Evolutionary conservation across 2,329 filamentous ascomycete species (phyloP).

Genomic region (Arthrobotrys conoides): DNA sequence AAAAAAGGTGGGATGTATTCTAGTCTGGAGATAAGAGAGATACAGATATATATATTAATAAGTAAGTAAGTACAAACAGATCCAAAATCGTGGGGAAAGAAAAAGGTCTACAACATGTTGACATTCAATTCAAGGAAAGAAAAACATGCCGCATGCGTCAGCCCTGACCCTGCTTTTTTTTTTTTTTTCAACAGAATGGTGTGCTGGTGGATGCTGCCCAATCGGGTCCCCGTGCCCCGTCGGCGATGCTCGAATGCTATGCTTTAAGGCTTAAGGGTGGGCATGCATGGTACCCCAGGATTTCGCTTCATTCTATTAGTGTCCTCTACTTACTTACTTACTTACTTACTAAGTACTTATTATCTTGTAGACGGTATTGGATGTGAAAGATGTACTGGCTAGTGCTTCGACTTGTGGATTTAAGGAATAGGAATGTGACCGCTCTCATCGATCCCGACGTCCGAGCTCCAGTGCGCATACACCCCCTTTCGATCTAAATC

Average conservation of each 20-base stretch:
- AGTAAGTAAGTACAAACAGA: constrained; percentile 8
- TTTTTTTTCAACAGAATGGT: too few species aligned
- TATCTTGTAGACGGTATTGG: background rate
- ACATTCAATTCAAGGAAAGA: background rate
- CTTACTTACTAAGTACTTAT: too few species aligned
- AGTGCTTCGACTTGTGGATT: background rate
- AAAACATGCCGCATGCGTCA: constrained; percentile 55
- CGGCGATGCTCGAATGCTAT: constrained; percentile 38
- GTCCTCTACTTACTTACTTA: background rate
- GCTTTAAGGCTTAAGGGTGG: background rate
- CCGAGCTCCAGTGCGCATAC: constrained; percentile 12
- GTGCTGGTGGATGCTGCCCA: background rate
- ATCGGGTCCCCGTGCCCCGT: constrained; percentile 48
- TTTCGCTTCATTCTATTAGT: constrained; percentile 21
- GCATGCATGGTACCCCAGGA: constrained; percentile 23
- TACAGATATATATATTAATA: constrained; percentile 14
- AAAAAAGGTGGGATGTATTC: constrained; percentile 1
- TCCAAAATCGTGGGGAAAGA: constrained; percentile 49
- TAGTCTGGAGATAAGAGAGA: constrained; percentile 28
- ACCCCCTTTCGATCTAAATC: too few species aligned
- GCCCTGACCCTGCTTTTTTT: constrained; percentile 19
- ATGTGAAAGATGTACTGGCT: background rate
- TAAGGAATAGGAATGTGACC: constrained; percentile 32
- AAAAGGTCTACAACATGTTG: too few species aligned
- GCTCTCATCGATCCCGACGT: constrained; percentile 14